Percentiles rank a stretch among this genome's conserved stretches.
phyloP scores from a whole-genome alignment of 208 protist species.

The Endotrypanum monterogeii region DNA sequence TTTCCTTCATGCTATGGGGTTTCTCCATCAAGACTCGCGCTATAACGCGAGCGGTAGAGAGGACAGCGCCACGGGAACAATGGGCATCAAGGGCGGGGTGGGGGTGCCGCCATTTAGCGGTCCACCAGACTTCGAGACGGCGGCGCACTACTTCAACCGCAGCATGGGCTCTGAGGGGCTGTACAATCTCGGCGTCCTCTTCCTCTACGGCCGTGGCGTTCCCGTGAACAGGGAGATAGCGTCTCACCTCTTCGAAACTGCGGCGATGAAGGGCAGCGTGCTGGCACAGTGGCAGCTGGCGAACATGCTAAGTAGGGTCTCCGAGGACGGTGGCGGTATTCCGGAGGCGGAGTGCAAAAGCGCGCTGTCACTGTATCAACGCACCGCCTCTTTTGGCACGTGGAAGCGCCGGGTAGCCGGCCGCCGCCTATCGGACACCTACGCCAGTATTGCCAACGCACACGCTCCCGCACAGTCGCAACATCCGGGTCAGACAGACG shows the following conservation, averaged over 20 bases:
- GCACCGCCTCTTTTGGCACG: conserved; percentile 42
- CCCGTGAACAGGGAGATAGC: conserved; percentile 35
- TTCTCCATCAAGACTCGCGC: conserved; percentile 35
- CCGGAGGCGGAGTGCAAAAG: conserved; percentile 35
- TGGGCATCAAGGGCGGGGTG: background rate
- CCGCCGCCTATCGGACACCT: background rate
- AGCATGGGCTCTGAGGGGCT: conserved; percentile 39
- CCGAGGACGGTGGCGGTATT: conserved; percentile 3
- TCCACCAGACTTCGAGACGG: conserved; percentile 52
- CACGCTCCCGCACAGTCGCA: background rate
- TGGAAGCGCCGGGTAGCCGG: conserved; percentile 33
- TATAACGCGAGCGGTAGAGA: background rate
- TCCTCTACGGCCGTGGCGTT: conserved; percentile 68
- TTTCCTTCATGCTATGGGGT: conserved; percentile 81
- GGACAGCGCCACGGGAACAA: background rate
- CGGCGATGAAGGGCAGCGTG: conserved; percentile 52
- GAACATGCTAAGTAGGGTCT: conserved; percentile 20
- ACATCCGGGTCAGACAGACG: background rate
- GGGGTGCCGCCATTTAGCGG: background rate
- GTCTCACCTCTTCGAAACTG: conserved; percentile 40
- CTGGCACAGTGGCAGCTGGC: conserved; percentile 81
- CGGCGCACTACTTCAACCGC: conserved; percentile 50
- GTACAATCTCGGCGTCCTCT: conserved; percentile 86
- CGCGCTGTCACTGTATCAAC: conserved; percentile 44
- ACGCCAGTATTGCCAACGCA: background rate